These are phyloP conservation scores for Tausonia pullulans DNA, from an alignment of 1,284 basidiomycete genomes.

Conservation along the genomic window DNA sequence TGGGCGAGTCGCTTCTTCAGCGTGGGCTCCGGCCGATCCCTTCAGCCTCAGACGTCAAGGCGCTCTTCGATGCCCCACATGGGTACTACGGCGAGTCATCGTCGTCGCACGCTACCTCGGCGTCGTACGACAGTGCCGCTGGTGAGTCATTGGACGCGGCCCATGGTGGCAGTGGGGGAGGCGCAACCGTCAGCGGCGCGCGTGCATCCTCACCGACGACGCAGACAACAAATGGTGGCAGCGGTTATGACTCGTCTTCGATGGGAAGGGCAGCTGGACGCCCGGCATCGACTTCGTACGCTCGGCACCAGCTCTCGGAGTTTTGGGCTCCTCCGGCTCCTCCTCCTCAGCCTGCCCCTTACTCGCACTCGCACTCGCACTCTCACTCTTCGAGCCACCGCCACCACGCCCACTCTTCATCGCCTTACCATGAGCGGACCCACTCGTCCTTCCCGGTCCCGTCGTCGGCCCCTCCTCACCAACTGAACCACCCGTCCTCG, in stretches of 20 bases:
- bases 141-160: too few species aligned
- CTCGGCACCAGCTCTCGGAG: conserved; percentile 6
- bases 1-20: conserved; percentile 57
- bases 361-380: background rate
- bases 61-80: conserved; percentile 56
- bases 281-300: background rate
- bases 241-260: too few species aligned
- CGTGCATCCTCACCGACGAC: too few species aligned
- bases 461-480: conserved; percentile 22
- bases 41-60: conserved; percentile 89
- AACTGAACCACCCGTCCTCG: background rate
- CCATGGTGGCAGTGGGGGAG: too few species aligned
- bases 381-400: conserved; percentile 1
- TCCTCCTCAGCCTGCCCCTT: background rate
- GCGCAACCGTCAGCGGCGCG: too few species aligned
- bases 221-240: too few species aligned
- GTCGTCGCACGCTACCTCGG: background rate
- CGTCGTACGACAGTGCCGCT: too few species aligned
- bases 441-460: conserved; percentile 4
- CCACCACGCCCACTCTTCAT: conserved; percentile 25
- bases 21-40: conserved; percentile 68
- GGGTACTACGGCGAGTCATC: conserved; percentile 17
- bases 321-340: conserved; percentile 5
- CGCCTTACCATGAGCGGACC: conserved; percentile 21
- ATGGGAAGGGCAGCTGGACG: background rate